phyloP scores from a whole-genome alignment of 2,329 filamentous ascomycete genomes.

The Lasiodiplodia gonubiensis region DNA sequence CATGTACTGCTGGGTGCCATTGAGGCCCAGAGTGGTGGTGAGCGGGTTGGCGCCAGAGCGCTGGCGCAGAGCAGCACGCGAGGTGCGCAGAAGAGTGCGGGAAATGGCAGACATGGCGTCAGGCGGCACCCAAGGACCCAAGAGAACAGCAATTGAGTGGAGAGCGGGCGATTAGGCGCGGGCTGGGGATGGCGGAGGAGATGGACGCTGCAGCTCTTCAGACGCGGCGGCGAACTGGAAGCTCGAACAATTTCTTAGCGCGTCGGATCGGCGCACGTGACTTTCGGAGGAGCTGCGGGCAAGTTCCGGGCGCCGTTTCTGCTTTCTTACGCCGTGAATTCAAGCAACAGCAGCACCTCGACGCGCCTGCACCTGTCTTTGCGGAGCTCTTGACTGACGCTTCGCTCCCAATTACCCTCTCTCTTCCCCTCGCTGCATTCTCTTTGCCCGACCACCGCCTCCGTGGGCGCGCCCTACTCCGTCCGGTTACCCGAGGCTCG shows the following conservation, averaged over 20 bases:
- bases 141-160: constrained; percentile 36
- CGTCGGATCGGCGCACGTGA: constrained; percentile 27
- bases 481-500: constrained; percentile 48
- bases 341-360: not conserved
- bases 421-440: not conserved
- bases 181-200: constrained; percentile 35
- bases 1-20: constrained; percentile 68
- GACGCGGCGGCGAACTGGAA: constrained; percentile 20
- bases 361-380: not conserved
- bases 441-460: not conserved
- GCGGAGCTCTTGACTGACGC: constrained; percentile 29
- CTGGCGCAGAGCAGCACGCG: constrained; percentile 74
- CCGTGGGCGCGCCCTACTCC: not conserved
- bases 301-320: constrained; percentile 7
- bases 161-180: constrained; percentile 35
- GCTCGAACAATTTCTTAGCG: constrained; percentile 39
- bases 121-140: constrained; percentile 11
- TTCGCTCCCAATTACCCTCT: constrained; percentile 19
- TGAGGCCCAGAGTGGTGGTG: constrained; percentile 69
- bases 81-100: constrained; percentile 82
- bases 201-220: constrained; percentile 14
- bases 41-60: constrained; percentile 73
- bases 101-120: constrained; percentile 79
- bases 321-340: not conserved
- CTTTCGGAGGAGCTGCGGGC: constrained; percentile 12